Evolutionary conservation across 306 rosid genomes (phyloP), one percentile per base, ranked within the genome.

Genomic region (Parietaria judaica): DNA sequence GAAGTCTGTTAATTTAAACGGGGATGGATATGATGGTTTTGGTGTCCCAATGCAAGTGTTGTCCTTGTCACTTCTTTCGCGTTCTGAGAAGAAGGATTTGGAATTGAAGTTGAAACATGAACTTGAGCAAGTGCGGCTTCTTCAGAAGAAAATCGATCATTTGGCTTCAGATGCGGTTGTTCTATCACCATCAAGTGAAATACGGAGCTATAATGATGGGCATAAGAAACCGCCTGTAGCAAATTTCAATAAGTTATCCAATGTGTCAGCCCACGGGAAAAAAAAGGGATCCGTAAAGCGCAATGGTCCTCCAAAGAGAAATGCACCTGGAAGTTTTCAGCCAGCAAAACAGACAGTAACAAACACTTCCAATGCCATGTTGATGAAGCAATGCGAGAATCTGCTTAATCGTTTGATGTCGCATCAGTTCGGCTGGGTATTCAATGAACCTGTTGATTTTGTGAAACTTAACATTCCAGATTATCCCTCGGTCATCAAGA

Each of bases 381-480:
- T 79, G 79, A 59, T 86, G 85, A 84, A 88, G 56, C 74, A 74
- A 10, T 92, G 95, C 41, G 89, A 86, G 60, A n/a, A 39, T 11
- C 56, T 86, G 76, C 83, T 88, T 13, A 62, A 43, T 34, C 82
- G 79, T 36, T 48, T 88, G 81, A 82, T 81, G 85, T 4, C 68
- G 3, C 90, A 82, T 74, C 71, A 61, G 46, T 84, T 15, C 70
- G 79, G 75, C 52, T 91, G 98, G 98, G 89, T 75, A 64, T 87
- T 91, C 31, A 83, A 83, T 47, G 35, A 61, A 12, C 98, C 96
- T 0, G 98, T 91, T 36, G 96, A 91, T 57, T 78, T 74, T 64
- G 95, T 87, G 76, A 75, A 80, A 77, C 82, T 80, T 83, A 85
- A 88, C 53, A 91, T 91, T 70, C 98, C 96, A 0, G 98, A 91